Base-by-base conservation (phyloP, 306 rosid genomes). In the Bauhinia variegata region DNA sequence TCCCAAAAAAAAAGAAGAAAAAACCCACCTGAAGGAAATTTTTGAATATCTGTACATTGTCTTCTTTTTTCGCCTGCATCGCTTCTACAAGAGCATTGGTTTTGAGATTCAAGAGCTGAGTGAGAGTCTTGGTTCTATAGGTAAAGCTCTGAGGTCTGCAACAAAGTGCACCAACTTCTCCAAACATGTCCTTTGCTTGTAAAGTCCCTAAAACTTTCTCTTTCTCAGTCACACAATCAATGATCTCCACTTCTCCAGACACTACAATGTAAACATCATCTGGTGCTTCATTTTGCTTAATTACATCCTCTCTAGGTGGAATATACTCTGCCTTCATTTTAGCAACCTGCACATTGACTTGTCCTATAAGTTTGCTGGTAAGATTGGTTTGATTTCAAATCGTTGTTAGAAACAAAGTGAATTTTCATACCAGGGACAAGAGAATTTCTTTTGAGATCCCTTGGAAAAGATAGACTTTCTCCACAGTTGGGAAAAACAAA, bases 221-320 rank as follows among this genome's bases (percentile, higher is more conserved):
- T 78, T 65, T 79, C 55, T 84, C 91, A 66, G 32, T 79, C 7
- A 60, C 88, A 37, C 54, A 56, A 28, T 83, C 80, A 4, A 89
- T 88, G 58, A 88, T 80, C 70, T 89, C 97, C 41, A 89, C 86
- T 82, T 93, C 95, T 31, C 98, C 97, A 0, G 98, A 93, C 11
- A 89, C 98, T 37, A 93, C 80, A 53, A 93, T 81, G 78, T 93
- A 93, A 61, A 89, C 82, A 56, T 93, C 98, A 28, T 86, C 93
- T 0, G 97, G 87, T 15, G 80, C 77, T 76, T 93, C 98, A 13
- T 77, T 88, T 36, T 88, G 91, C 86, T 84, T 73, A 11, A 93
- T 37, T 13, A 89, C 97, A 63, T 93, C 98, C 80, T 93, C 98
- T 74, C 85, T 89, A 3, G 98, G 98, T 31, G 98, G 97, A 70